Base-by-base conservation (phyloP, 768 basidiomycete species). In the Russula sp. region DNA sequence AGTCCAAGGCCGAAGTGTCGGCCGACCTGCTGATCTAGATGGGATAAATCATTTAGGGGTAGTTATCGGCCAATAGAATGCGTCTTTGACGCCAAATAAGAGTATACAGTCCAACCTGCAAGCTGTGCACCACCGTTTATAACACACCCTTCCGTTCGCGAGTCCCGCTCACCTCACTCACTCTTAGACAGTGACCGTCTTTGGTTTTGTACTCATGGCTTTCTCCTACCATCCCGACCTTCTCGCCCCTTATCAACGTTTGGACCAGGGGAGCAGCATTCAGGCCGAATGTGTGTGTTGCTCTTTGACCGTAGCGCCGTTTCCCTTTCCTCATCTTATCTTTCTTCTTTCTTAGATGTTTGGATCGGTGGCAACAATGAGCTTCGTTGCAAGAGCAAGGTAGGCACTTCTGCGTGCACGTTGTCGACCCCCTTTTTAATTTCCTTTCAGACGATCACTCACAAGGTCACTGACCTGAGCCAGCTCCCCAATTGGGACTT, bases 401-500 rank as follows among this genome's bases (percentile, higher is more conserved):
- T 92, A 65, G 49, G 86, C 76, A 14, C 16, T 25, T 50, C 43
- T 42, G 25, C 34, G 45, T 25, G 8, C 55, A 16, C 34, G 59
- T 25, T 64, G 59, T 58, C n/a, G 41, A 57, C 61, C 35, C 8
- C 20, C 25, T 14, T 18, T 61, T 18, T 58, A 32, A 41, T 61
- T 42, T 58, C 25, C 13, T 59, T 62, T 1, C 70, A 94, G 95
- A 98, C 96, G 65, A 84, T 95, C 72, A 76, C 81, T 75, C 87
- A 90, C 76, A 86, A 88, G 73, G 84, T 94, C 70, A 88, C 86
- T 65, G 87, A 91, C 73, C 87, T 99, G 69, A 84, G 84, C 69
- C 84, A 93, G 70, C 89, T 98, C 68, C 93, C 96, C 70, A 84
- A 91, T 74, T 99, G 96, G 96, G 96, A 98, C 80, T 99, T 99